phyloP scores from a whole-genome alignment of 2,329 filamentous ascomycete species.

The Immersiporthe knoxdaviesiana region DNA sequence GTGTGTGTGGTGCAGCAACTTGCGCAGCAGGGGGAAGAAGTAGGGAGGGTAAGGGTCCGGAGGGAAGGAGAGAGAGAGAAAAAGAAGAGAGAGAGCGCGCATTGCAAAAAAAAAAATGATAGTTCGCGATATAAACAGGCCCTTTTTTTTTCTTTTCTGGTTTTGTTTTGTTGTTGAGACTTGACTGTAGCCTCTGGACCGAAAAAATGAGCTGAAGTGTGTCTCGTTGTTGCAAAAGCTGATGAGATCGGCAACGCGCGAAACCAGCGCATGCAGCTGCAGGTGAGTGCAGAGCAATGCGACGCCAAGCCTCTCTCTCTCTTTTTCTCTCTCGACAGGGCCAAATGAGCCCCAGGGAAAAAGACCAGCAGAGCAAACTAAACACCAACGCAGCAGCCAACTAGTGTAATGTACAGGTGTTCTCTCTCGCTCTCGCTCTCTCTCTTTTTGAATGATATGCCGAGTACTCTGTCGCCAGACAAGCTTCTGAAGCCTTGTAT shows the following conservation, averaged over 20 bases:
- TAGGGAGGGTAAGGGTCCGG: slow-evolving; percentile 27
- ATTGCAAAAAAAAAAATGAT: slow-evolving; percentile 16
- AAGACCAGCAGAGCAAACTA: slow-evolving; percentile 49
- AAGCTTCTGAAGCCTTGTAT: slow-evolving; percentile 35
- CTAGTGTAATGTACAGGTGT: slow-evolving; percentile 59
- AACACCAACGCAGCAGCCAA: slow-evolving; percentile 38
- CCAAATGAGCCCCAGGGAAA: slow-evolving; percentile 44
- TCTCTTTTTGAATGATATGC: slow-evolving; percentile 42
- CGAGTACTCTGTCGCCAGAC: slow-evolving; percentile 45
- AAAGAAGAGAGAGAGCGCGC: too few relatives aligned
- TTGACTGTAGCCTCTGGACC: slow-evolving; percentile 31
- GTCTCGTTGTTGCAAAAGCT: slow-evolving; percentile 31
- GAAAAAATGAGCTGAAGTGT: slow-evolving; percentile 22
- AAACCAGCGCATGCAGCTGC: slow-evolving; percentile 34
- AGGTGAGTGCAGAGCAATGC: slow-evolving; percentile 40
- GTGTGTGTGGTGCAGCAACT: slow-evolving; percentile 30
- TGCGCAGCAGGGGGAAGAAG: slow-evolving; percentile 29
- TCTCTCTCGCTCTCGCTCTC: slow-evolving; percentile 29
- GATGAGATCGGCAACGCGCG: slow-evolving; percentile 29
- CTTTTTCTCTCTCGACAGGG: slow-evolving; percentile 36
- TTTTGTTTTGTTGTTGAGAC: slow-evolving; percentile 29
- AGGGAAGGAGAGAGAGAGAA: background rate
- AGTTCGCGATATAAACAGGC: slow-evolving; percentile 38
- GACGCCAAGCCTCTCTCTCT: slow-evolving; percentile 37
- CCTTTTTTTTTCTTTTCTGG: too few relatives aligned